Base-by-base conservation (phyloP, 2,329 filamentous ascomycete genomes). In the Cladosporium colombiae region DNA sequence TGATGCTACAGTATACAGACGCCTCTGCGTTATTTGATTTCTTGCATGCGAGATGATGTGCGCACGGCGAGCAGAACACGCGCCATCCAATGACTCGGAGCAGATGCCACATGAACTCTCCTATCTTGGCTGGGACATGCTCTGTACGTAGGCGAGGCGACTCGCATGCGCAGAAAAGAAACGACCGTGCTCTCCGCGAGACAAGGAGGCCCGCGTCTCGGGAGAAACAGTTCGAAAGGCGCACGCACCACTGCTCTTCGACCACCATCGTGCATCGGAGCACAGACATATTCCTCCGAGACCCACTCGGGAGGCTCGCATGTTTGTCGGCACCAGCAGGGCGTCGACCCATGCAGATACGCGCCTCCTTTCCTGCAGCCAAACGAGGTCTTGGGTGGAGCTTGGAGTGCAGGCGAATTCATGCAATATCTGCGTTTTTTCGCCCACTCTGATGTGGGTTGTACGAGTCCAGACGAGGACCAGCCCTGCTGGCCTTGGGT, bases 261-360 rank as follows among this genome's bases (percentile, higher is more conserved):
- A 44, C 37, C 37, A n/a, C 1, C 40, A 23, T 46, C 40, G 8
- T 46, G 40, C 40, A 46, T 21, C 40, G 40, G 8, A 29, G 55
- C 55, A 57, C 55, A 57, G 55, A 57, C 33, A 18, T 46, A 46
- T 31, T 55, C 52, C 52, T 33, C 31, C 52, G 31, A 29, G 52
- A 21, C 25, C 52, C 52, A 55, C 52, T 29, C 52, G 31, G 52
- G 33, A 55, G 37, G 16, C 56, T 59, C 56, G 56, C 56, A 59
- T 40, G 33, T 59, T 46, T 37, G 25, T 59, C 56, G 56, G 56
- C 56, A 29, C 25, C 37, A 59, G 40, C 56, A 27, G n/a, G 8
- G 40, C 37, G 37, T 59, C 56, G 21, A 21, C 33, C 18, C 40
- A 31, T 27, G 50, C 50, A 53, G 27, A 29, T 33, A 21, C 25